Base-by-base conservation (phyloP, 2,329 filamentous ascomycete genomes). In the Trichoderma harzianum region DNA sequence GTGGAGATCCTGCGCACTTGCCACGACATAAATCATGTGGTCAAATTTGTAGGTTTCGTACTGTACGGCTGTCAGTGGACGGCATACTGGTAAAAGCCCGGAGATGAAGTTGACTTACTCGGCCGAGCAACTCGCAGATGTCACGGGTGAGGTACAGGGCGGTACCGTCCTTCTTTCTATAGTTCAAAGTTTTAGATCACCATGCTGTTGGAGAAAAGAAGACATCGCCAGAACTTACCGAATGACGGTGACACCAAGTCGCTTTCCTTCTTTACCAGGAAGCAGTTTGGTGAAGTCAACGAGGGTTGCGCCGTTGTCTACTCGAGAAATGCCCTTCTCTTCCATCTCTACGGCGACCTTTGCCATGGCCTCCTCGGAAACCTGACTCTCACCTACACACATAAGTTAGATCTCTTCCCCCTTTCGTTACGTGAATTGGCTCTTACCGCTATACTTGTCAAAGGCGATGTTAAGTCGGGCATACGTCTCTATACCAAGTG, bases 21-120 rank as follows among this genome's bases (percentile, higher is more conserved):
- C 91, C 34, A 94, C 89, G 11, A 94, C 92, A 77, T 94, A 94
- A 73, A 94, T 91, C 91, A 94, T 93, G 79, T 93, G 89, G 82
- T 94, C 91, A 76, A 93, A 93, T 12, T 89, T 79, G 82, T 89
- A 89, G 77, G 87, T 86, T 26, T 90, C 84, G 62, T 88, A 75
- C 75, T 76, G 6, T 55, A 60, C 53, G 24, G 14, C 4, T n/a
- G 28, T 61, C 24, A 69, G 18, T 18, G n/a, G 30, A 55, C 12
- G 18, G 14, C n/a, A 60, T 16, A 16, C 12, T 18, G 24, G n/a
- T 36, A 36, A 18, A 32, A 18, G 8, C 26, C n/a, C 1, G 2
- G 21, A n/a, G 32, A n/a, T 43, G 47, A 3, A 24, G 7, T 47
- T 34, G 16, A 74, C 76, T 72, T 74, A 77, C 75, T 70, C 92